Base-by-base conservation (phyloP, 441 rosid genomes). In the Arabidopsis lyrata region DNA sequence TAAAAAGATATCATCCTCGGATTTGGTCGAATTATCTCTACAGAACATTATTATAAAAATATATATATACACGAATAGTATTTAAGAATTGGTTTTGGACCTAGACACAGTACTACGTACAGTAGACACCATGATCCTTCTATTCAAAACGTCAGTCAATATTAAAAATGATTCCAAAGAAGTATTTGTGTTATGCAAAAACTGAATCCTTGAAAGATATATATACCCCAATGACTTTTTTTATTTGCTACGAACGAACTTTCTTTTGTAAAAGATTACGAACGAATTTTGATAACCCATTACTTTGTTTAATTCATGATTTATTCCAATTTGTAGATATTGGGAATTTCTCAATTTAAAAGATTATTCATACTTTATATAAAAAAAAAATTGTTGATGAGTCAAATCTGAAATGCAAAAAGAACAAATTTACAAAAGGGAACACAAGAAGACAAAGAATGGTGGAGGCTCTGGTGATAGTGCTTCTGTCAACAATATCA, bases 401-500 rank as follows among this genome's bases (percentile, higher is more conserved):
- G 16, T 62, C 20, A 14, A 53, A 65, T 12, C 9, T 44, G 49
- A 75, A 68, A 62, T 35, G 12, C 53, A 41, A 45, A 15, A 68
- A 53, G 73, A 45, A 60, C 53, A 41, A 50, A 2, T 14, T 50
- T 12, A 32, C 32, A 56, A 35, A 68, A 69, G 31, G 20, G 45
- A 63, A 62, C 36, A 62, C 13, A 68, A 75, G 57, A 68, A 13
- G 64, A 75, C 64, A 68, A 62, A 27, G 35, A 16, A 54, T 68
- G 29, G 70, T 76, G 79, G 79, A 76, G 59, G 9, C 66, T 69
- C 64, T 63, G 61, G 66, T 47, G 75, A 76, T 69, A 76, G 70
- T 75, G 70, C 65, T 29, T 41, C 36, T 54, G 35, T 34, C 45
- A 54, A 20, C 68, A 35, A 60, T 66, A 10, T 47, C 53, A 41